phyloP scores from a whole-genome alignment of 176 grass and related monocot species.

The Triticum dicoccoides region DNA sequence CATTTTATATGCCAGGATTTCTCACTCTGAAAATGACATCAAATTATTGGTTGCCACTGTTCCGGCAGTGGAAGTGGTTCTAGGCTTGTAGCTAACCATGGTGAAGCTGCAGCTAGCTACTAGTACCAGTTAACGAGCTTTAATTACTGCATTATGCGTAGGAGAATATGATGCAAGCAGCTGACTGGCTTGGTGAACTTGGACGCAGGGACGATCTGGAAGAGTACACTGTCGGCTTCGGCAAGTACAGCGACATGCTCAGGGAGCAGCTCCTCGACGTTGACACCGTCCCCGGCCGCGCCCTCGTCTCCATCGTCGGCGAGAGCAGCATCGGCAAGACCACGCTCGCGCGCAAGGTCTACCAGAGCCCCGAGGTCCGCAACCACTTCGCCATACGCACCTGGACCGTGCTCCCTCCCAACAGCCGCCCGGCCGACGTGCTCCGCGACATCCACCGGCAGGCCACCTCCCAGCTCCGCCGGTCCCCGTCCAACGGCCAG shows the following conservation, averaged over 20 bases:
- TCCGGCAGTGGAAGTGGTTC: neutral
- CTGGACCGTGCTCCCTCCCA: slow-evolving; percentile 43
- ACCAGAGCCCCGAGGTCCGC: slow-evolving; percentile 37
- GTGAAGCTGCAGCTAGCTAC: neutral
- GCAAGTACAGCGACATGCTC: slow-evolving; percentile 33
- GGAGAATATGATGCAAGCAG: neutral
- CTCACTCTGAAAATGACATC: neutral
- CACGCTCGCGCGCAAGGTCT: slow-evolving; percentile 45
- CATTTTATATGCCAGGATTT: neutral
- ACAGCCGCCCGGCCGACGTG: slow-evolving; percentile 28
- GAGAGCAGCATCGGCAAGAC: slow-evolving; percentile 50
- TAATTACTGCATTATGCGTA: neutral
- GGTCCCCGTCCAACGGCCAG: neutral
- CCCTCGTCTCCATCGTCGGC: slow-evolving; percentile 49
- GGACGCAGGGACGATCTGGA: slow-evolving; percentile 40
- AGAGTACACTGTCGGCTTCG: slow-evolving; percentile 41
- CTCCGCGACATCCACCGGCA: slow-evolving; percentile 35
- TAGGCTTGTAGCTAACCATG: neutral
- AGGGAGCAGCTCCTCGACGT: slow-evolving; percentile 36
- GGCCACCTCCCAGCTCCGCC: slow-evolving; percentile 20
- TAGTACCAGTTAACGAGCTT: too few species aligned
- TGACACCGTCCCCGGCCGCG: neutral
- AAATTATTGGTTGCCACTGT: neutral
- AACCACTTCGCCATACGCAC: slow-evolving; percentile 54
- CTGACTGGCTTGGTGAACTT: neutral